Evolutionary conservation across 371 early-diverging fungal genomes (phyloP).

Genomic region (Mortierella sp.): DNA sequence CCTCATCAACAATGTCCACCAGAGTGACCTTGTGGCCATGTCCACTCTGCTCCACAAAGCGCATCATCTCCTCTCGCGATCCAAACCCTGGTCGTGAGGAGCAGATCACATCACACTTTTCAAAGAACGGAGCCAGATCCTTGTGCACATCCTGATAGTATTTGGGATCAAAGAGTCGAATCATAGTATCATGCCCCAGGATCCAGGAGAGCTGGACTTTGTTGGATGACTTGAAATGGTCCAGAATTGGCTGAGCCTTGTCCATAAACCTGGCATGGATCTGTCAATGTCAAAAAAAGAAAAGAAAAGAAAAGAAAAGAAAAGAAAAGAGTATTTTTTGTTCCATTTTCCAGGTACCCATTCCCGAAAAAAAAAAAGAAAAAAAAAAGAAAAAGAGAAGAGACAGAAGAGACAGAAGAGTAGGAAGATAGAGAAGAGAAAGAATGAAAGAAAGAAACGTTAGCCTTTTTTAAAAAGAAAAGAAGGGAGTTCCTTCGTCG

Average conservation of each 20-base stretch:
- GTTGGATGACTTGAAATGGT: conserved; percentile 15
- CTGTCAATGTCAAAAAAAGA: conserved; percentile 7
- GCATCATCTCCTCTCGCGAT: conserved; percentile 45
- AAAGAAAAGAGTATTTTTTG: too few relatives aligned
- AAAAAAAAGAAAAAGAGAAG: not conserved
- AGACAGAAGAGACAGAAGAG: not conserved
- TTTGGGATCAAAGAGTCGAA: conserved; percentile 67
- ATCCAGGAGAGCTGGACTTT: conserved; percentile 63
- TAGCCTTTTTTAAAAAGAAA: not conserved
- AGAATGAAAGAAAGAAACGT: not conserved
- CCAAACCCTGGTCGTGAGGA: conserved; percentile 59
- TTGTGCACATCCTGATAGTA: conserved; percentile 60
- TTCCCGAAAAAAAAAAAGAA: not conserved
- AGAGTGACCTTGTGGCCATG: conserved; percentile 37
- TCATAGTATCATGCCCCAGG: conserved; percentile 71
- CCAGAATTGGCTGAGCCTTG: conserved; percentile 58
- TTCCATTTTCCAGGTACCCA: too few relatives aligned
- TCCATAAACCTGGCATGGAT: conserved; percentile 67
- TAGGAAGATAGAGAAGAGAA: not conserved
- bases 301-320: too few relatives aligned
- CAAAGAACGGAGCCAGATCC: conserved; percentile 62
- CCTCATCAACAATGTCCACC: conserved; percentile 37
- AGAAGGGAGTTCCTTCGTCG: not conserved
- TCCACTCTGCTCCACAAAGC: conserved; percentile 44
- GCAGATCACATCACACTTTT: conserved; percentile 56